phyloP scores from a whole-genome alignment of 1,284 basidiomycete genomes.

The Malassezia furfur region DNA sequence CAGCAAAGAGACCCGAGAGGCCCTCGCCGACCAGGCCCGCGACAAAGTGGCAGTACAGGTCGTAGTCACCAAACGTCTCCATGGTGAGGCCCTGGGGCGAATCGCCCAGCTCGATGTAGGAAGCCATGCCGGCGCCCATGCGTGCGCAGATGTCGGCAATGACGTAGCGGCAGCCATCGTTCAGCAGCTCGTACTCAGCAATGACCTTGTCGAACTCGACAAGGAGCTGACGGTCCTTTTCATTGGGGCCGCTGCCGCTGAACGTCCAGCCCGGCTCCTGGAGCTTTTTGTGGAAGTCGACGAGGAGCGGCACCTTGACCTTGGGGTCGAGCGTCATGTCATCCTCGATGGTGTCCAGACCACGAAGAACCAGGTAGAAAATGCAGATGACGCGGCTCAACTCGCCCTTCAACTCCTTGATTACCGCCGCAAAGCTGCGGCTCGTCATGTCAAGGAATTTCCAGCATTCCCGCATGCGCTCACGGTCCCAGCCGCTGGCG shows the following conservation, averaged over 20 bases:
- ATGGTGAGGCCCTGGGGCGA: conserved; percentile 26
- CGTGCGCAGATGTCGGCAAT: conserved; percentile 61
- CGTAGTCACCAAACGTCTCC: conserved; percentile 61
- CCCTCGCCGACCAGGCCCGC: conserved; percentile 97
- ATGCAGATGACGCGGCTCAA: conserved; percentile 78
- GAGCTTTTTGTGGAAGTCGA: conserved; percentile 72
- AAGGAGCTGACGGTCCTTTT: conserved; percentile 80
- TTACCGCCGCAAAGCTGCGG: conserved; percentile 81
- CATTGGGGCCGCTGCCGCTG: conserved; percentile 68
- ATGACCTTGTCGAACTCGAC: conserved; percentile 77
- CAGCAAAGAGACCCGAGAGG: conserved; percentile 77
- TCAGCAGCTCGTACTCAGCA: conserved; percentile 62
- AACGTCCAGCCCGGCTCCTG: conserved; percentile 81
- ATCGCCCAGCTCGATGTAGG: conserved; percentile 55
- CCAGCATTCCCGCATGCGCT: conserved; percentile 79
- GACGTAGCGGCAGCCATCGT: conserved; percentile 60
- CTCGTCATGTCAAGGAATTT: conserved; percentile 77
- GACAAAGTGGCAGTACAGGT: conserved; percentile 97
- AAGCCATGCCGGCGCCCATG: conserved; percentile 93
- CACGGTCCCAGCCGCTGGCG: conserved; percentile 41
- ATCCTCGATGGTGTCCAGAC: conserved; percentile 91
- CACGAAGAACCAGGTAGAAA: conserved; percentile 89
- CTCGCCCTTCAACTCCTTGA: conserved; percentile 93
- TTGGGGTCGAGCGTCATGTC: conserved; percentile 90
- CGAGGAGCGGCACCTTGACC: conserved; percentile 75